A percentile compares a stretch with the other conserved stretches of the same genome.
Conservation (phyloP, 805 yeast species). For the Saccharomycopsis babjevae region DNA sequence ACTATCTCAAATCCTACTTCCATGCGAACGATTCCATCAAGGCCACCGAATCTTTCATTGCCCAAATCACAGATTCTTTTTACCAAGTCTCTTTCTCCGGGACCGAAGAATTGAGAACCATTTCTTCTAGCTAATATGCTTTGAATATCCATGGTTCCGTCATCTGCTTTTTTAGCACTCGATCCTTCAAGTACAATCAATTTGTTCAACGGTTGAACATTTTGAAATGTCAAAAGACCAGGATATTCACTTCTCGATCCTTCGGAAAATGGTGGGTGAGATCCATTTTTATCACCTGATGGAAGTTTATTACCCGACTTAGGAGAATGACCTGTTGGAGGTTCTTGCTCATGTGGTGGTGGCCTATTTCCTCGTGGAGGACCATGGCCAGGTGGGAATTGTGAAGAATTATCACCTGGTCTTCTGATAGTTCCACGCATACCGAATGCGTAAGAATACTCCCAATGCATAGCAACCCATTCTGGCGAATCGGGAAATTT, state of each 20-base stretch:
- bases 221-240: constrained; percentile 36
- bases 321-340: neutral
- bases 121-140: constrained; percentile 30
- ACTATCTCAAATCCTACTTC: constrained; percentile 57
- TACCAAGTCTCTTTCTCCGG: constrained; percentile 38
- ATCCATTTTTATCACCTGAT: constrained; percentile 12
- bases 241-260: neutral
- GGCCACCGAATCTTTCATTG: constrained; percentile 34
- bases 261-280: neutral
- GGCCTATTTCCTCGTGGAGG: neutral
- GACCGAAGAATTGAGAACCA: constrained; percentile 19
- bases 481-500: constrained; percentile 38
- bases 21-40: constrained; percentile 49
- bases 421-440: constrained; percentile 1
- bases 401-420: constrained; percentile 1
- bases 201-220: constrained; percentile 36
- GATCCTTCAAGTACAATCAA: constrained; percentile 55
- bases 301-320: neutral
- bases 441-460: constrained; percentile 43
- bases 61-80: constrained; percentile 48
- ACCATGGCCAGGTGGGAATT: neutral
- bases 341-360: neutral
- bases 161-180: constrained; percentile 47
- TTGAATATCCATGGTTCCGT: constrained; percentile 58
- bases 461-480: constrained; percentile 59